Conservation (phyloP, 805 yeast species). For the Candida yuanshanica region DNA sequence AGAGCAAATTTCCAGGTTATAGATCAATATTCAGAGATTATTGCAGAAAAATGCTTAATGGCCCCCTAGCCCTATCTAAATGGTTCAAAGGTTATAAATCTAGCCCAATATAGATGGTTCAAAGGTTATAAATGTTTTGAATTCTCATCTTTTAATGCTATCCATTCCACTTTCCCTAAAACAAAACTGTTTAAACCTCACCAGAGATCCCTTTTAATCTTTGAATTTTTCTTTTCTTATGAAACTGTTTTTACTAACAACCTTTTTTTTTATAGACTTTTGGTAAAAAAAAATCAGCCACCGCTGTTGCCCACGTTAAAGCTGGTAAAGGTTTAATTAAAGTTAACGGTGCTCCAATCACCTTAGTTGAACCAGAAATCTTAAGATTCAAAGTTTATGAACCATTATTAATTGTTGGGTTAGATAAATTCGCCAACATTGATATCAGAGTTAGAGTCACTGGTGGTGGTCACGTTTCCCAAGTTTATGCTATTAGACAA, state of each 20-base stretch:
- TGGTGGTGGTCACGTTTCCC: constrained; percentile 99
- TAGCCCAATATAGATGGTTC: too few relatives aligned
- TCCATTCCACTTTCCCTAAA: too few relatives aligned
- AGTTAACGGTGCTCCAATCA: constrained; percentile 99
- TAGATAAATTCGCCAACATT: constrained; percentile 96
- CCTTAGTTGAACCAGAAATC: constrained; percentile 98
- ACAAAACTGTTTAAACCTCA: too few relatives aligned
- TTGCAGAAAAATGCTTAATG: too few relatives aligned
- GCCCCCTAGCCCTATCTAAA: too few relatives aligned
- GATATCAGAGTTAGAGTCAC: constrained; percentile 99
- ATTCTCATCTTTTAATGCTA: too few relatives aligned
- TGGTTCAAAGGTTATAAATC: too few relatives aligned
- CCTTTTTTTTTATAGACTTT: constrained; percentile 78
- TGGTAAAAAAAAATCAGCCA: constrained; percentile 99
- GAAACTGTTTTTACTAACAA: constrained; percentile 18
- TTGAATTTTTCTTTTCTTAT: constrained; percentile 11
- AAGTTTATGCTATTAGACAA: constrained; percentile 99
- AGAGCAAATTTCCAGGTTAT: too few relatives aligned
- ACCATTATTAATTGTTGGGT: constrained; percentile 96
- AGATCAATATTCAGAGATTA: too few relatives aligned
- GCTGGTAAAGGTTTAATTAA: constrained; percentile 99
- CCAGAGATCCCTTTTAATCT: too few relatives aligned
- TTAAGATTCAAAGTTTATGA: constrained; percentile 99
- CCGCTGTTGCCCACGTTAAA: constrained; percentile 99
- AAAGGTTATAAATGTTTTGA: too few relatives aligned